Conservation (phyloP, 2,329 filamentous ascomycete genomes). For the Paraphoma sp. region DNA sequence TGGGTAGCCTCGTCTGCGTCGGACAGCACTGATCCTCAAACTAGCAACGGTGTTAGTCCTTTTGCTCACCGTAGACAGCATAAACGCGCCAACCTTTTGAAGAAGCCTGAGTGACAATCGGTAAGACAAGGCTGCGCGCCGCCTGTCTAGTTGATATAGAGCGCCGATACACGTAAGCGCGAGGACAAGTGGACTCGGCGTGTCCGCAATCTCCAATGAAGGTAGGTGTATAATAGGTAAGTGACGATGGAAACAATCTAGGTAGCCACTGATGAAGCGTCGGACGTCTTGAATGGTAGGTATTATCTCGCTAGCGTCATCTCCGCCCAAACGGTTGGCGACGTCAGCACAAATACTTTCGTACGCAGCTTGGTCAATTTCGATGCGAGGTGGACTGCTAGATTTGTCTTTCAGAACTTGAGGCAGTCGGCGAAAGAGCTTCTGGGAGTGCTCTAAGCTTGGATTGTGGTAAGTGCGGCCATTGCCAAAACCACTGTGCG, state of each 20-base stretch:
- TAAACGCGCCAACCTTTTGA: neutral
- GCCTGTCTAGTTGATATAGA: constrained; percentile 41
- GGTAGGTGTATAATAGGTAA: constrained; percentile 44
- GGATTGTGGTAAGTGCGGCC: neutral
- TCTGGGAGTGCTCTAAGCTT: neutral
- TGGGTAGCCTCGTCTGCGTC: constrained; percentile 7
- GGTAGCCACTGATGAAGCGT: constrained; percentile 37
- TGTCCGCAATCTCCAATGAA: constrained; percentile 31
- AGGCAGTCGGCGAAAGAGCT: constrained; percentile 1
- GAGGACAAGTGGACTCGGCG: constrained; percentile 39
- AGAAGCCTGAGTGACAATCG: neutral
- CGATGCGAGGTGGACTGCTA: neutral
- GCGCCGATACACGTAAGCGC: constrained; percentile 48
- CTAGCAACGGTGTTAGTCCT: neutral
- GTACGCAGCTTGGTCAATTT: neutral
- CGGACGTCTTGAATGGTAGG: constrained; percentile 29
- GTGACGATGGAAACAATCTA: constrained; percentile 44
- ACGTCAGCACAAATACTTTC: neutral
- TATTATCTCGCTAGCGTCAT: constrained; percentile 7
- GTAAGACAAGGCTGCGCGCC: constrained; percentile 23
- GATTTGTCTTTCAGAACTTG: constrained; percentile 1
- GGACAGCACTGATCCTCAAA: constrained; percentile 2
- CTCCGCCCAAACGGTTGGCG: neutral
- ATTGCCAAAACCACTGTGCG: neutral
- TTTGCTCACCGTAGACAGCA: neutral